phyloP scores from a whole-genome alignment of 306 rosid species.

The Cucurbita ficifolia region DNA sequence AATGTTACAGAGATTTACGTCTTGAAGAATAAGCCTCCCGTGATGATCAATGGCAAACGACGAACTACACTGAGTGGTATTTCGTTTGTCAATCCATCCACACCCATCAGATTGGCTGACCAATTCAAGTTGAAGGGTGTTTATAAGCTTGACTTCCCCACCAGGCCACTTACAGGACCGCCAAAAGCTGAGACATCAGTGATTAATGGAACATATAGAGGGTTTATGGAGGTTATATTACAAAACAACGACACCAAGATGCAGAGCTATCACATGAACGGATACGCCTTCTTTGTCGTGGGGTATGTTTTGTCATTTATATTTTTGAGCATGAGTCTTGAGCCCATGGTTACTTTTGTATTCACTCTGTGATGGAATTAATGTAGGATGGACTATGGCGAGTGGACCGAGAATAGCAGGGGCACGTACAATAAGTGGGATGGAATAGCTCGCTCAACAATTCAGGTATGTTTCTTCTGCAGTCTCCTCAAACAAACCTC shows the following conservation, averaged over 20 bases:
- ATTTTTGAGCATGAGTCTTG: not conserved
- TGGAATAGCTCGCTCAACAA: constrained; percentile 81
- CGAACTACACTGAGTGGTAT: constrained; percentile 68
- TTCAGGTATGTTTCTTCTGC: constrained; percentile 40
- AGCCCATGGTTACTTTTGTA: not conserved
- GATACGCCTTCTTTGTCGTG: constrained; percentile 88
- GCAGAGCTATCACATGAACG: constrained; percentile 75
- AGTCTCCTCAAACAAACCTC: not conserved
- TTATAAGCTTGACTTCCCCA: constrained; percentile 87
- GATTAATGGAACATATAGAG: constrained; percentile 77
- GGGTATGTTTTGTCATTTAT: constrained; percentile 37
- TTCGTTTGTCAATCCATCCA: constrained; percentile 61
- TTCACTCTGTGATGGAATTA: constrained; percentile 7
- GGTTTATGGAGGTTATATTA: constrained; percentile 77
- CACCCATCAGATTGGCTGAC: constrained; percentile 87
- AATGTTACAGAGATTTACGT: constrained; percentile 83
- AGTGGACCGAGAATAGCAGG: constrained; percentile 87
- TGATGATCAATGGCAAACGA: constrained; percentile 43
- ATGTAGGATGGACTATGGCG: constrained; percentile 91
- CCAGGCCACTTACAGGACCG: constrained; percentile 50
- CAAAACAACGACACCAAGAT: constrained; percentile 92
- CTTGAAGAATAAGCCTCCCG: constrained; percentile 55
- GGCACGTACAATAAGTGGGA: constrained; percentile 98
- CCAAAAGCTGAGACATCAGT: constrained; percentile 62
- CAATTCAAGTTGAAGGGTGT: constrained; percentile 49